Conservation (phyloP, 1,284 basidiomycete species). For the Ustilago bromivora region DNA sequence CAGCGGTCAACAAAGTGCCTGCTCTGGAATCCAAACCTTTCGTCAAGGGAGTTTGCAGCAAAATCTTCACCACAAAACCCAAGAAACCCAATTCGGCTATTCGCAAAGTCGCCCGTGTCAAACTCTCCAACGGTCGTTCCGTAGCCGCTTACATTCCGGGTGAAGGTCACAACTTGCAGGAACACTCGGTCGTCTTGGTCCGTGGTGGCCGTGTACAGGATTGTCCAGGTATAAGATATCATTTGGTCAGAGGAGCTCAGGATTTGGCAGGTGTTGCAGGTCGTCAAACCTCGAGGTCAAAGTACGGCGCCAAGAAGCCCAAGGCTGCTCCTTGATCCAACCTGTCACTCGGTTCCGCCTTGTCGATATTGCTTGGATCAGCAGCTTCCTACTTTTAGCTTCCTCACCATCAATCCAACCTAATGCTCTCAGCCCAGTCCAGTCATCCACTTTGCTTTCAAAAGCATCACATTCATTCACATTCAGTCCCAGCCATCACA, state of each 20-base stretch:
- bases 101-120: slow-evolving; percentile 94
- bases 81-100: slow-evolving; percentile 99
- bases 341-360: background rate
- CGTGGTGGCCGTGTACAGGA: slow-evolving; percentile 96
- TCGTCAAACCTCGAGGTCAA: slow-evolving; percentile 83
- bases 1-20: slow-evolving; percentile 69
- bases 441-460: background rate
- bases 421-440: background rate
- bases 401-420: background rate
- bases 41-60: slow-evolving; percentile 68
- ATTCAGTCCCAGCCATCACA: no score
- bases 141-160: slow-evolving; percentile 95
- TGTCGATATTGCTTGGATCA: no score
- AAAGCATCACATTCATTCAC: background rate
- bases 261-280: slow-evolving; percentile 93
- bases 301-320: slow-evolving; percentile 94
- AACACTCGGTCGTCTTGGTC: slow-evolving; percentile 94
- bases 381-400: slow-evolving; percentile 18
- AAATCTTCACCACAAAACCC: slow-evolving; percentile 75
- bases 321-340: slow-evolving; percentile 68
- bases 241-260: slow-evolving; percentile 90
- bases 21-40: slow-evolving; percentile 66
- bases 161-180: slow-evolving; percentile 97
- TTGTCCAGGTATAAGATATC: slow-evolving; percentile 82
- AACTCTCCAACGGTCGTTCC: slow-evolving; percentile 88